Percentiles rank a stretch among this genome's conserved stretches.
Conservation (phyloP, 768 basidiomycete species). For the Tremella mesenterica region DNA sequence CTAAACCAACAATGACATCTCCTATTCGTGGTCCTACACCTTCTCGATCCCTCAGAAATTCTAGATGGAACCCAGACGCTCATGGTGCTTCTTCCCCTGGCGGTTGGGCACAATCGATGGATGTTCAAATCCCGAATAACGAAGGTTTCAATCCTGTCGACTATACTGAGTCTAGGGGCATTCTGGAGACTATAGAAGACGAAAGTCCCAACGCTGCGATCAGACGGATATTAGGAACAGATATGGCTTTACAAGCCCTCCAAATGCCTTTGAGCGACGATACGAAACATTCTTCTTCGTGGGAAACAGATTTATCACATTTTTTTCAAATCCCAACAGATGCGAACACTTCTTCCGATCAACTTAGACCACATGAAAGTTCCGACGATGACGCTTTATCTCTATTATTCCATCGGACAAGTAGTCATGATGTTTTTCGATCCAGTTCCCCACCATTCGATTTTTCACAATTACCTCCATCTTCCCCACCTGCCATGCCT, state of each 20-base stretch:
- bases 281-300: conserved; percentile 3
- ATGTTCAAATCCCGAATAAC: conserved; percentile 2
- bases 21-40: conserved; percentile 15
- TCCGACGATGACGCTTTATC: conserved; percentile 26
- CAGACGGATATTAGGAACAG: conserved; percentile 6
- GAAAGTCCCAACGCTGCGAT: conserved; percentile 8
- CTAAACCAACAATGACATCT: conserved; percentile 20
- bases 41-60: conserved; percentile 2
- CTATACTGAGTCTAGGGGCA: too few relatives aligned
- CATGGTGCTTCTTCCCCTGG: conserved; percentile 13
- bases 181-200: too few relatives aligned
- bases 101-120: conserved; percentile 7
- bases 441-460: conserved; percentile 29
- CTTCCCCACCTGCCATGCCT: conserved; percentile 26
- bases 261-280: conserved; percentile 35
- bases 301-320: conserved; percentile 29
- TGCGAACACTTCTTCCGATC: not conserved
- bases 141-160: conserved; percentile 20
- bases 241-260: conserved; percentile 18
- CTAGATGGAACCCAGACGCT: not conserved
- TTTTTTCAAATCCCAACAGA: conserved; percentile 27
- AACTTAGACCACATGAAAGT: not conserved
- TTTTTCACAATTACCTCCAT: conserved; percentile 34
- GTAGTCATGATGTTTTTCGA: conserved; percentile 8
- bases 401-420: conserved; percentile 26